Base-by-base conservation (phyloP, 768 basidiomycete genomes). In the Panus rudis region DNA sequence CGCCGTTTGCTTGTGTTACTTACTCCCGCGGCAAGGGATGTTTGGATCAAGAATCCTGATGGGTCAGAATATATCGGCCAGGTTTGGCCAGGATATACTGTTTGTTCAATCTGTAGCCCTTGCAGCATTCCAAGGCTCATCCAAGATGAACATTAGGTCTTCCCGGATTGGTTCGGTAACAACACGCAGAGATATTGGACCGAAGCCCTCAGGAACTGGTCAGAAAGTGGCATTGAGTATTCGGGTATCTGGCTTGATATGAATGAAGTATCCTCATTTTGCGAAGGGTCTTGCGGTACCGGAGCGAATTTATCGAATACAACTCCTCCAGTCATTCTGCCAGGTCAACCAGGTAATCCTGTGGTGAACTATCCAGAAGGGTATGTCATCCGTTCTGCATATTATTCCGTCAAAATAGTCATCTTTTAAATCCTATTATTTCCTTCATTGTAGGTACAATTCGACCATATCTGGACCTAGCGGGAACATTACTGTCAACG, bases 81-180 rank as follows among this genome's bases (percentile, higher is more conserved):
- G 54, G 84, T 86, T 7, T 88, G 82, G 84, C 84, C 85, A 13
- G 83, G 85, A 20, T 81, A 76, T 60, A 80, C 81, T 6, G 82
- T 78, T 24, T 14, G 69, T 55, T n/a, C 16, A n/a, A 31, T 11
- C 6, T 14, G 17, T 19, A 4, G n/a, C n/a, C n/a, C n/a, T n/a
- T n/a, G n/a, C n/a, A n/a, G n/a, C n/a, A n/a, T n/a, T n/a, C n/a
- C n/a, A n/a, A n/a, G n/a, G n/a, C n/a, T n/a, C n/a, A n/a, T n/a
- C n/a, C n/a, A n/a, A n/a, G n/a, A n/a, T 13, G 13, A 11, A 8
- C 17, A n/a, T n/a, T 26, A 73, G 75, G 72, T 69, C 23, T 81
- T 76, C 57, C 77, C 78, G 0, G 79, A 81, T 51, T 81, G 76
- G 77, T 79, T 80, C 46, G 64, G 67, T 12, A 55, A 67, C 13